Percentiles rank a stretch among this genome's conserved stretches.
Conservation (phyloP, 1,284 basidiomycete genomes). For the Apiotrichum akiyoshidainum region DNA sequence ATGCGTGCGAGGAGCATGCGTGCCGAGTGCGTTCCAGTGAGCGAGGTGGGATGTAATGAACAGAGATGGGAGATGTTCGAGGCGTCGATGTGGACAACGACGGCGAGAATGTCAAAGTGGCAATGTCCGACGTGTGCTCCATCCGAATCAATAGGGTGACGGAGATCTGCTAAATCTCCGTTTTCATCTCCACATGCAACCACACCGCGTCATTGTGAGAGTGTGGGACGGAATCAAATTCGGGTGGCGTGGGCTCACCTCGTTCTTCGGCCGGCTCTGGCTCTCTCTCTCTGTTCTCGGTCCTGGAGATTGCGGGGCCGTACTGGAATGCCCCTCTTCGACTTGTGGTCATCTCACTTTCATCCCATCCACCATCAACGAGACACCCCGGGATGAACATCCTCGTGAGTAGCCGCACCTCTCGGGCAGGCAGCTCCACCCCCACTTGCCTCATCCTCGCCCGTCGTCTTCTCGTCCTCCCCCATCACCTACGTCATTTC, state of each 20-base stretch:
- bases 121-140: no score
- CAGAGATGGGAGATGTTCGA: no score
- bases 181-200: no score
- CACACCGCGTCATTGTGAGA: no score
- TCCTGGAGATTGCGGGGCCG: no score
- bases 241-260: no score
- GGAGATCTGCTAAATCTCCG: no score
- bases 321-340: not conserved
- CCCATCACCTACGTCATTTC: not conserved
- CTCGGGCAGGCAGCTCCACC: not conserved
- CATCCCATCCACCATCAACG: not conserved
- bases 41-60: not conserved
- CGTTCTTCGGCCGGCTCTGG: no score
- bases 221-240: no score
- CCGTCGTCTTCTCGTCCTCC: not conserved
- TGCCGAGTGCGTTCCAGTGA: not conserved
- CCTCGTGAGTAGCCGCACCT: conserved; percentile 26
- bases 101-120: not conserved
- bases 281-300: no score
- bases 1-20: conserved; percentile 4
- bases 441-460: not conserved
- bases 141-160: no score
- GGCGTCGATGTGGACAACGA: no score
- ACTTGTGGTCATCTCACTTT: not conserved
- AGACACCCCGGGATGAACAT: conserved; percentile 36